Percentiles rank a stretch among this genome's conserved stretches.
phyloP scores from a whole-genome alignment of 768 basidiomycete genomes.

The Mycena amicta region DNA sequence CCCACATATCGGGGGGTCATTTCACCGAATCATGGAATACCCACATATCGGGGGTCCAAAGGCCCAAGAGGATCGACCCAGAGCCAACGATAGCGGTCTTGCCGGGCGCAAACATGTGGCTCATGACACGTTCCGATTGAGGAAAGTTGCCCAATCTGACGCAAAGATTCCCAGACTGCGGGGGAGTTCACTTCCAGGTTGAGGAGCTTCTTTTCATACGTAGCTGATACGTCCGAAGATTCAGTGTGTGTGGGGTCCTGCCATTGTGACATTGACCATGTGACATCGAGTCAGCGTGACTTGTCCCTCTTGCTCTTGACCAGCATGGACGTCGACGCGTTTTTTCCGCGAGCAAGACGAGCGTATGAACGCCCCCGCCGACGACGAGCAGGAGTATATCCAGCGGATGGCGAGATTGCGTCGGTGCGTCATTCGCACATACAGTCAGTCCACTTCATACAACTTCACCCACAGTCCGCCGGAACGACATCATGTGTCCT shows the following conservation, averaged over 20 bases:
- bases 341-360: conserved; percentile 59
- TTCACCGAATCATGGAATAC: too few species aligned
- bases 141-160: neutral
- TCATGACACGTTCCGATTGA: neutral
- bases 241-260: neutral
- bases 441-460: too few species aligned
- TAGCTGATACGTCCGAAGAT: neutral
- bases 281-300: neutral
- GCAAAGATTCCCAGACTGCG: neutral
- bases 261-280: neutral
- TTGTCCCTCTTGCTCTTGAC: neutral
- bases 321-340: conserved; percentile 41
- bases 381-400: conserved; percentile 52
- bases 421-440: conserved; percentile 1
- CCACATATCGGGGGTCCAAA: too few species aligned
- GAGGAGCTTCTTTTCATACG: neutral
- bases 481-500: neutral
- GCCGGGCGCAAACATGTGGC: too few species aligned
- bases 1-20: too few species aligned
- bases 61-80: neutral
- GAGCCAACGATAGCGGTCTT: neutral
- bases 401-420: conserved; percentile 31
- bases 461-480: too few species aligned
- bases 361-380: conserved; percentile 55
- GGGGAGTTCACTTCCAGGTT: neutral